phyloP scores from a whole-genome alignment of 2,329 filamentous ascomycete genomes.

The Stemphylium lycopersici region DNA sequence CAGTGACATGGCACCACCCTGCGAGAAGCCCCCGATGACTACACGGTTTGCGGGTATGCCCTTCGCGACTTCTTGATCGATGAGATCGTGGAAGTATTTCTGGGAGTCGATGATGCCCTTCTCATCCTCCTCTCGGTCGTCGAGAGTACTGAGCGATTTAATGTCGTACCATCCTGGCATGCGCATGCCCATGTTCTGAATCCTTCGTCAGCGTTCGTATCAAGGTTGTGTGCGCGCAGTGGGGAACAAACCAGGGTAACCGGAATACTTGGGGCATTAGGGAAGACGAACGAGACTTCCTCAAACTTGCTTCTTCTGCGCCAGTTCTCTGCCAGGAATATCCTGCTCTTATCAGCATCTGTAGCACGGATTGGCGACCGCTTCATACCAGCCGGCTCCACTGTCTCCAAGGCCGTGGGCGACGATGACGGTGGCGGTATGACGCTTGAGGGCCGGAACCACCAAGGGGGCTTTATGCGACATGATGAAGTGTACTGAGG shows the following conservation, averaged over 20 bases:
- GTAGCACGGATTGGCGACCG: not conserved
- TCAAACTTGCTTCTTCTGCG: constrained; percentile 78
- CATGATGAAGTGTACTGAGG: constrained; percentile 25
- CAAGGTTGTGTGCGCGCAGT: not conserved
- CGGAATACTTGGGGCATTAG: constrained; percentile 84
- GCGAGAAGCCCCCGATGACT: constrained; percentile 81
- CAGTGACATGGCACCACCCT: constrained; percentile 87
- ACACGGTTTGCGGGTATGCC: constrained; percentile 85
- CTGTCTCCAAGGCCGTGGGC: constrained; percentile 87
- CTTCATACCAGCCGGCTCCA: constrained; percentile 72
- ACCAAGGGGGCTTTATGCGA: constrained; percentile 62
- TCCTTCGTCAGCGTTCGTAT: constrained; percentile 4
- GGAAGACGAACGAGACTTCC: constrained; percentile 92
- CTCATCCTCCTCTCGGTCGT: constrained; percentile 65
- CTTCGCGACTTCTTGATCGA: constrained; percentile 78
- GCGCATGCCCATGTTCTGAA: constrained; percentile 72
- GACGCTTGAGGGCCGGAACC: constrained; percentile 78
- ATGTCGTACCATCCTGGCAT: constrained; percentile 94
- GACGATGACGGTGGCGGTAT: constrained; percentile 95
- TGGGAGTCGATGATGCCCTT: constrained; percentile 74
- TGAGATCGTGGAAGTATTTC: constrained; percentile 77
- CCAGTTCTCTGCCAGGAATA: constrained; percentile 85
- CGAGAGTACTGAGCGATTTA: constrained; percentile 55
- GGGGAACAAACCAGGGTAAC: constrained; percentile 72
- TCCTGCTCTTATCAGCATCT: constrained; percentile 53